Conservation (phyloP, 1,139 yeast genomes). For the Taphrina deformans region DNA sequence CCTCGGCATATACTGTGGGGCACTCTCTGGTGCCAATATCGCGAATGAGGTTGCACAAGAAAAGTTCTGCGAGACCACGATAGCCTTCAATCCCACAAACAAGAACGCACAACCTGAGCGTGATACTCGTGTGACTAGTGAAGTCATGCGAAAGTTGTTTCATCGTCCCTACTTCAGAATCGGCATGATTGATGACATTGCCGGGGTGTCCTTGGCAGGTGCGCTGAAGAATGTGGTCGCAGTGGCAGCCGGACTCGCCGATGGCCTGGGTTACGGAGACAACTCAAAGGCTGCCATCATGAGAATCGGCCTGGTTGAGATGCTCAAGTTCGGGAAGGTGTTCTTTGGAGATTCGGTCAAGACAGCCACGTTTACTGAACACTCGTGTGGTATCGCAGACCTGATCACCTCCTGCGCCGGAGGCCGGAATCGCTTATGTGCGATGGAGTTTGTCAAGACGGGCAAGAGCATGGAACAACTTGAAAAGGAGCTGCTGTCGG, state of each 20-base stretch:
- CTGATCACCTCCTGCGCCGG: slow-evolving; percentile 94
- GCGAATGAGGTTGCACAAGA: slow-evolving; percentile 93
- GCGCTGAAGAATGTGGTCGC: slow-evolving; percentile 94
- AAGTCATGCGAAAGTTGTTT: slow-evolving; percentile 62
- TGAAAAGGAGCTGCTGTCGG: slow-evolving; percentile 78
- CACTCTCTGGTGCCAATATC: slow-evolving; percentile 88
- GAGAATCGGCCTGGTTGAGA: slow-evolving; percentile 89
- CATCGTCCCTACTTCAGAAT: slow-evolving; percentile 97
- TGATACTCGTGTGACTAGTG: slow-evolving; percentile 35
- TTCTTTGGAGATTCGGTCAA: slow-evolving; percentile 66
- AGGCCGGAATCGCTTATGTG: slow-evolving; percentile 91
- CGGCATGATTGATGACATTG: slow-evolving; percentile 80
- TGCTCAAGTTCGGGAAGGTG: slow-evolving; percentile 75
- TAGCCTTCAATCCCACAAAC: slow-evolving; percentile 74
- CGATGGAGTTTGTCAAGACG: slow-evolving; percentile 50
- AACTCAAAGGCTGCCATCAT: slow-evolving; percentile 94
- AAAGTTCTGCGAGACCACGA: slow-evolving; percentile 93
- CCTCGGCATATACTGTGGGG: slow-evolving; percentile 88
- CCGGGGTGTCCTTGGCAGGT: slow-evolving; percentile 92
- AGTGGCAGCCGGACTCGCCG: slow-evolving; percentile 89
- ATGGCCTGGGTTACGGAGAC: slow-evolving; percentile 97
- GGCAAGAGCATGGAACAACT: slow-evolving; percentile 61
- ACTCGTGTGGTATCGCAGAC: slow-evolving; percentile 95
- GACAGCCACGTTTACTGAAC: slow-evolving; percentile 80
- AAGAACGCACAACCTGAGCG: slow-evolving; percentile 50